A percentile compares a stretch with the other conserved stretches of the same genome.
Conservation (phyloP, 371 early-diverging fungal species). For the Racocetra persica region DNA sequence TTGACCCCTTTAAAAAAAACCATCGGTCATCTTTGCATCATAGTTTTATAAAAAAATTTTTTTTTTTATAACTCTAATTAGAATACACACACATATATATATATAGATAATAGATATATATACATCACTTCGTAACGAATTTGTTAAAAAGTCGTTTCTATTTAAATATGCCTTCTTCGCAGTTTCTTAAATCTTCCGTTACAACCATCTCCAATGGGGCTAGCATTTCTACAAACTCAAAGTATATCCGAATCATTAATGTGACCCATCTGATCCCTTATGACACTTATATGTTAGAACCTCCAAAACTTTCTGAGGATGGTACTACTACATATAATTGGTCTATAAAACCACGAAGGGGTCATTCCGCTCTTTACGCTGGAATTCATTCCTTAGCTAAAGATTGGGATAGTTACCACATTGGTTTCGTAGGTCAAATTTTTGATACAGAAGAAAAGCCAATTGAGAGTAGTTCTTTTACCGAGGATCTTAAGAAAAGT, state of each 20-base stretch:
- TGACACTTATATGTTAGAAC: background rate
- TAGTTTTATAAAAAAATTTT: no score
- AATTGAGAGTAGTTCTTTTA: slow-evolving; percentile 47
- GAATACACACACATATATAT: no score
- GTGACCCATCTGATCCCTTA: slow-evolving; percentile 41
- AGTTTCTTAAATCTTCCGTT: no score
- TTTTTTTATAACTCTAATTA: no score
- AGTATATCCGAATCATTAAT: slow-evolving; percentile 20
- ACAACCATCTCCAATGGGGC: no score
- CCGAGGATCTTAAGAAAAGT: slow-evolving; percentile 51
- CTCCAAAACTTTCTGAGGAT: background rate
- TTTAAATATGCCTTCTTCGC: no score
- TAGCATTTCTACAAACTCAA: background rate
- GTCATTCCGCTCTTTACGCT: slow-evolving; percentile 81
- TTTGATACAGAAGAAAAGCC: slow-evolving; percentile 53
- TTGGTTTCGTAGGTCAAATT: slow-evolving; percentile 75
- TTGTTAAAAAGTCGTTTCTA: no score
- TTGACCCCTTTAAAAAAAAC: no score
- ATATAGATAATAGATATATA: no score
- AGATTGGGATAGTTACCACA: slow-evolving; percentile 62
- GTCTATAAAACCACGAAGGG: slow-evolving; percentile 58
- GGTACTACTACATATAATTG: slow-evolving; percentile 24
- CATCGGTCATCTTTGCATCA: no score
- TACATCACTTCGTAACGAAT: no score
- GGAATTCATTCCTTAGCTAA: slow-evolving; percentile 67